A percentile compares a stretch with the other conserved stretches of the same genome.
These are phyloP conservation scores for Cinnamomum micranthum DNA, from an alignment of 164 flowering plant species.

Conservation along the genomic window DNA sequence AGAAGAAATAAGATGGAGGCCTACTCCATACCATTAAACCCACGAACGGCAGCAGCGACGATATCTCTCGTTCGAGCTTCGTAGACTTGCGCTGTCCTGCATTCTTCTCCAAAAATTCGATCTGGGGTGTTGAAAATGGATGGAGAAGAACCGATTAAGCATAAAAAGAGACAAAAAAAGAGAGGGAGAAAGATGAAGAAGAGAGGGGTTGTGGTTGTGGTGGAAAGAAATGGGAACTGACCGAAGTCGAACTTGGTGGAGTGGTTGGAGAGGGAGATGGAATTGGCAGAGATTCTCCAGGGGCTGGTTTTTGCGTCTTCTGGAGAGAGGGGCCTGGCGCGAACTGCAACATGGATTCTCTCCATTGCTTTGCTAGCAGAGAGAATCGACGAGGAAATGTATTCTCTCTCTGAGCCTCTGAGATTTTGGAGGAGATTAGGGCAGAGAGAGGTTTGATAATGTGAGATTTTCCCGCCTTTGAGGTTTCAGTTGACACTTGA, in stretches of 20 bases:
- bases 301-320: conserved; percentile 79
- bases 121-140: conserved; percentile 31
- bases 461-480: not conserved
- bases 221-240: conserved; percentile 12
- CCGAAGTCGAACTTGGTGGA: conserved; percentile 79
- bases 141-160: not conserved
- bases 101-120: conserved; percentile 63
- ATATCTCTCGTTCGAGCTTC: conserved; percentile 63
- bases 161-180: no score
- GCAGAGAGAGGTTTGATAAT: not conserved
- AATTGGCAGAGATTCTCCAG: conserved; percentile 72
- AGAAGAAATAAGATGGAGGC: not conserved
- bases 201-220: no score
- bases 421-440: not conserved
- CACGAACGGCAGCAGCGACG: conserved; percentile 82
- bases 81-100: conserved; percentile 64
- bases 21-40: conserved; percentile 64
- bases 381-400: not conserved
- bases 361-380: conserved; percentile 41
- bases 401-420: no score
- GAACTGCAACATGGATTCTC: conserved; percentile 77
- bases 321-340: conserved; percentile 71
- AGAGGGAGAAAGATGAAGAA: not conserved
- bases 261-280: conserved; percentile 50
- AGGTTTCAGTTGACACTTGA: not conserved